Evolutionary conservation across 495 filamentous ascomycete genomes (phyloP).

Genomic region (Pseudoneurospora amorphoporcata): DNA sequence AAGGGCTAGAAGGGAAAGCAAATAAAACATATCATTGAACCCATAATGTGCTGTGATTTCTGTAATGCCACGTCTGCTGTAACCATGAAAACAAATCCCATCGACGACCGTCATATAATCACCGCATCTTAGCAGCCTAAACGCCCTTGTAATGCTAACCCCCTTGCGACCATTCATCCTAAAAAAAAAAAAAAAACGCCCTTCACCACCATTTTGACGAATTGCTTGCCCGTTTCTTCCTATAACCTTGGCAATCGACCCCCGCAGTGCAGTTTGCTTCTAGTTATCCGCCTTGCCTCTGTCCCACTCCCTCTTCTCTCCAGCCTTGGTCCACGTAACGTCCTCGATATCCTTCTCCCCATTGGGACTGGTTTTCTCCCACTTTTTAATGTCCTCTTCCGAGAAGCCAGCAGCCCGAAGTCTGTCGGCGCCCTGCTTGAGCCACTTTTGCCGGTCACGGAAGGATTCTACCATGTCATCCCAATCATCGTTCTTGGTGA

Average conservation of each 20-base stretch:
- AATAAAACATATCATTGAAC: neutral
- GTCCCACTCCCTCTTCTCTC: slow-evolving; percentile 85
- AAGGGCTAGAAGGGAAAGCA: neutral
- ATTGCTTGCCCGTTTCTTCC: neutral
- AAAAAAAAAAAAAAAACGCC: neutral
- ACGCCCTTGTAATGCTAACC: neutral
- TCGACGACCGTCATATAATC: neutral
- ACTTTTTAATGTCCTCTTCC: slow-evolving; percentile 64
- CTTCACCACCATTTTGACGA: neutral
- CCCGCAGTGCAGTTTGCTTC: neutral
- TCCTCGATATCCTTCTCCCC: slow-evolving; percentile 53
- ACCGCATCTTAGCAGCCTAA: neutral
- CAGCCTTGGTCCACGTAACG: slow-evolving; percentile 69
- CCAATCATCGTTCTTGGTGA: slow-evolving; percentile 54
- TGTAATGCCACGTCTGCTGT: neutral
- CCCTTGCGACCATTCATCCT: neutral
- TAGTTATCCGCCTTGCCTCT: slow-evolving; percentile 10
- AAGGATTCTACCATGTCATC: slow-evolving; percentile 70
- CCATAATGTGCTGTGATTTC: neutral
- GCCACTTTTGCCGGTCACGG: slow-evolving; percentile 76
- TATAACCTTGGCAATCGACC: neutral
- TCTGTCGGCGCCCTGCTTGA: slow-evolving; percentile 64
- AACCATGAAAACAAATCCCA: neutral
- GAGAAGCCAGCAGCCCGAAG: slow-evolving; percentile 70
- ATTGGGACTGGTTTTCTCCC: slow-evolving; percentile 49